Conservation (phyloP, 192 early-diverging fungal genomes). For the Backusella liffmaniae region DNA sequence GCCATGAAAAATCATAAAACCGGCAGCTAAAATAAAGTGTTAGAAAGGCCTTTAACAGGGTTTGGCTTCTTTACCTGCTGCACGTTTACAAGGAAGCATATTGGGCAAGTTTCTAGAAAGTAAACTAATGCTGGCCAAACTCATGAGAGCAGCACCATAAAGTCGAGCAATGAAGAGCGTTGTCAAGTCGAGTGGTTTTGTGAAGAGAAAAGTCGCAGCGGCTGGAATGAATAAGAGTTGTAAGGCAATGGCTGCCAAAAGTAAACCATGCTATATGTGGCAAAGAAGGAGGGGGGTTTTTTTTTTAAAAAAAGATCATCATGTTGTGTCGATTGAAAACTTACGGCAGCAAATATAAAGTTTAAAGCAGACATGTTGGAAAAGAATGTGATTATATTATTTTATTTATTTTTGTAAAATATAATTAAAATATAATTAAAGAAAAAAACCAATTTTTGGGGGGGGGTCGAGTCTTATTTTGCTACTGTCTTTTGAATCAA, state of each 20-base stretch:
- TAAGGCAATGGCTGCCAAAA: not conserved
- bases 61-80: not conserved
- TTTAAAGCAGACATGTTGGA: slow-evolving; percentile 8
- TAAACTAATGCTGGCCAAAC: not conserved
- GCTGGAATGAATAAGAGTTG: not conserved
- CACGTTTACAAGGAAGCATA: slow-evolving; percentile 12
- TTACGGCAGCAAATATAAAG: slow-evolving; percentile 11
- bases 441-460: slow-evolving; percentile 5
- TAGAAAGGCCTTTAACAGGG: not conserved
- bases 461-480: not conserved
- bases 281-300: not conserved
- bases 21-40: not conserved
- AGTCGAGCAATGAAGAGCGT: not conserved
- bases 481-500: not conserved
- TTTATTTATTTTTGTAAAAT: no score
- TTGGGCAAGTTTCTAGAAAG: not conserved
- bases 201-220: not conserved
- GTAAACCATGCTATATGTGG: slow-evolving; percentile 1
- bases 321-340: no score
- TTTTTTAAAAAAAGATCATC: not conserved
- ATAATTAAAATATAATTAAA: no score
- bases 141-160: not conserved
- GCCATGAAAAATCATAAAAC: slow-evolving; percentile 13
- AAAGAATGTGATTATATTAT: not conserved
- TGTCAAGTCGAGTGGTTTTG: not conserved